Evolutionary conservation across 2,329 filamentous ascomycete species (phyloP).

Genomic region (Fusarium penzigii): DNA sequence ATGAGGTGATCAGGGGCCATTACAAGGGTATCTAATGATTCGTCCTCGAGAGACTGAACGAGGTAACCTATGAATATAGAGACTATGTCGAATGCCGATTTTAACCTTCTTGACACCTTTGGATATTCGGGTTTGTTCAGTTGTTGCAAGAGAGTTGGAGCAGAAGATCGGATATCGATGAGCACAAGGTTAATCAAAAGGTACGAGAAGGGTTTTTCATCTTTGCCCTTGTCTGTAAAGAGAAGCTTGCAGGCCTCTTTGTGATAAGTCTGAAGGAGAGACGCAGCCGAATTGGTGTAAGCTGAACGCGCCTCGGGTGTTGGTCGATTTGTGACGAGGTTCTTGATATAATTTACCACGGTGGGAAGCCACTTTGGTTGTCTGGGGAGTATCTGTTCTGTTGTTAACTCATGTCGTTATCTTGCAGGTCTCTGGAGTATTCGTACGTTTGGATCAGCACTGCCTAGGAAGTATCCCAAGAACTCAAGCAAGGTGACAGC

Average conservation of each 20-base stretch:
- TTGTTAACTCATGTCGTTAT: conserved; percentile 7
- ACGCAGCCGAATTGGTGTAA: conserved; percentile 59
- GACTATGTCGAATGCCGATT: conserved; percentile 63
- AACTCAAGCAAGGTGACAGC: conserved; percentile 61
- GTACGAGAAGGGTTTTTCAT: conserved; percentile 59
- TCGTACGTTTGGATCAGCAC: conserved; percentile 50
- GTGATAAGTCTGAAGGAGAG: conserved; percentile 58
- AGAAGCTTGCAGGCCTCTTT: conserved; percentile 46
- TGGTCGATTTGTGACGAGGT: conserved; percentile 56
- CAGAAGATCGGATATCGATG: conserved; percentile 64
- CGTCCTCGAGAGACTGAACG: conserved; percentile 54
- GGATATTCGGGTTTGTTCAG: conserved; percentile 58
- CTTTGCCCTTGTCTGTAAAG: conserved; percentile 48
- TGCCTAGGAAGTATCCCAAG: conserved; percentile 53
- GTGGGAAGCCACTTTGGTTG: conserved; percentile 55
- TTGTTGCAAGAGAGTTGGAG: conserved; percentile 59
- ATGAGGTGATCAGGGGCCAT: conserved; percentile 62
- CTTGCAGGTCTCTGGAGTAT: neutral
- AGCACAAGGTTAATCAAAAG: conserved; percentile 65
- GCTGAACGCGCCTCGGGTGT: conserved; percentile 56
- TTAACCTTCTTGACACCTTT: conserved; percentile 52
- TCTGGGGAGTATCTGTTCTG: conserved; percentile 46
- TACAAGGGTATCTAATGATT: conserved; percentile 40
- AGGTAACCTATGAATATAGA: conserved; percentile 62
- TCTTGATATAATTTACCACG: conserved; percentile 50